Conservation (phyloP, 2,329 filamentous ascomycete species). For the Boeremia exigua region DNA sequence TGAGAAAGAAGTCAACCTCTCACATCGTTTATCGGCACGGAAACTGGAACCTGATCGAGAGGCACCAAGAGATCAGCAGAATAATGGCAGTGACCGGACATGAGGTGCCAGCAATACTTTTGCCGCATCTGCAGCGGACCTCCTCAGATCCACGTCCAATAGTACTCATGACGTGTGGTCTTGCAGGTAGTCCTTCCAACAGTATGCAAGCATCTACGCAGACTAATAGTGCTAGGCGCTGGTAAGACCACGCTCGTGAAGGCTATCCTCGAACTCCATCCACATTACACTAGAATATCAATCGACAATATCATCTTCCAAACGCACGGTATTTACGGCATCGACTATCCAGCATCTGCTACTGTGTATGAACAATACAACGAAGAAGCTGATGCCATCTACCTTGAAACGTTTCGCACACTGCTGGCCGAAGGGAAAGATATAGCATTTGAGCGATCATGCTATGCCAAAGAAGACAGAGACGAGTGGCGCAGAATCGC, state of each 20-base stretch:
- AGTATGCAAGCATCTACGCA: too few relatives aligned
- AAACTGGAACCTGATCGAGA: background rate
- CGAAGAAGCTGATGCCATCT: slow-evolving; percentile 10
- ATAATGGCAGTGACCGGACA: background rate
- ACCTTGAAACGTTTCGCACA: slow-evolving; percentile 2
- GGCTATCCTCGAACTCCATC: background rate
- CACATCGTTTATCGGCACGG: background rate
- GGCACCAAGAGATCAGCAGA: background rate
- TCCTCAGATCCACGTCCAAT: slow-evolving; percentile 3
- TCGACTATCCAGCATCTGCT: slow-evolving; percentile 13
- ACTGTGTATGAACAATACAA: slow-evolving; percentile 11
- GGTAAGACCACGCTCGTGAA: slow-evolving; percentile 21
- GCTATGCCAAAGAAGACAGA: slow-evolving; percentile 21
- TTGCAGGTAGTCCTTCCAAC: slow-evolving; percentile 7
- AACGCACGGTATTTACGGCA: slow-evolving; percentile 16
- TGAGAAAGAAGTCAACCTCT: background rate
- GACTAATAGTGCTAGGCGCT: slow-evolving; percentile 1
- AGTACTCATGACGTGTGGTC: slow-evolving; percentile 17
- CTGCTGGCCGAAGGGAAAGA: slow-evolving; percentile 7
- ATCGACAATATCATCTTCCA: slow-evolving; percentile 15
- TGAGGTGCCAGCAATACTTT: background rate
- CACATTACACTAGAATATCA: slow-evolving; percentile 13
- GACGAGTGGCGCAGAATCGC: slow-evolving; percentile 10
- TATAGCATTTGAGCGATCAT: slow-evolving; percentile 17
- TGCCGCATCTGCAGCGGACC: slow-evolving; percentile 2